Evolutionary conservation across 78 protist species (phyloP).

Genomic region (Speleostelium caveatum): DNA sequence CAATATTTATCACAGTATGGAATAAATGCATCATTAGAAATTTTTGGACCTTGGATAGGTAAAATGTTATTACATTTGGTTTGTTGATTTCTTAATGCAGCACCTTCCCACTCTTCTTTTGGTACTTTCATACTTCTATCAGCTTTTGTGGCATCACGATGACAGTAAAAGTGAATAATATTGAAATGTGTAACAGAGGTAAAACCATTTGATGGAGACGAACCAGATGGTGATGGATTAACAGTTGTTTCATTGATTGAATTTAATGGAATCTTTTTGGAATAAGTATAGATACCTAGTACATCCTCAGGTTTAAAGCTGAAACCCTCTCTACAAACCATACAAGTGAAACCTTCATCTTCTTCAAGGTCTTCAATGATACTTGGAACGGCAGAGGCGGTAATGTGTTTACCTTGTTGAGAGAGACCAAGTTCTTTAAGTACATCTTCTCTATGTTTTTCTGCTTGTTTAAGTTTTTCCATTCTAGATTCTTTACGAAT

Average conservation of each 20-base stretch:
- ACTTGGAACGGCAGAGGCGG: constrained; percentile 11
- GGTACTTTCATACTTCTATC: constrained; percentile 69
- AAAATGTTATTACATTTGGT: constrained; percentile 87
- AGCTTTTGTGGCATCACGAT: constrained; percentile 87
- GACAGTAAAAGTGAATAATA: constrained; percentile 88
- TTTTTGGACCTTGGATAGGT: constrained; percentile 82
- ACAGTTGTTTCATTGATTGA: constrained; percentile 25
- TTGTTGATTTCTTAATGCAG: constrained; percentile 89
- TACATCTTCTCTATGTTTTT: constrained; percentile 70
- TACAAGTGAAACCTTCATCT: constrained; percentile 85
- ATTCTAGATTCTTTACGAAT: constrained; percentile 49
- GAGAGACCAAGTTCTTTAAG: constrained; percentile 64
- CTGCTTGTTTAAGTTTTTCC: constrained; percentile 80
- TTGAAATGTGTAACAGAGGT: constrained; percentile 91
- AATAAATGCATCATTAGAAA: constrained; percentile 33
- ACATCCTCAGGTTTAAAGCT: constrained; percentile 78
- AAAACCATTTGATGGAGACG: constrained; percentile 22
- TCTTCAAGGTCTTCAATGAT: constrained; percentile 83
- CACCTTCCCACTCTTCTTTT: constrained; percentile 94
- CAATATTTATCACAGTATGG: constrained; percentile 49
- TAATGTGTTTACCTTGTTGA: constrained; percentile 31
- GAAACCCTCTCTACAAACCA: constrained; percentile 91
- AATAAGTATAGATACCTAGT: constrained; percentile 86
- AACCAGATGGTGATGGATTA: neutral
- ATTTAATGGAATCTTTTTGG: constrained; percentile 16